Base-by-base conservation (phyloP, 371 early-diverging fungal genomes). In the Mortierella sp. region DNA sequence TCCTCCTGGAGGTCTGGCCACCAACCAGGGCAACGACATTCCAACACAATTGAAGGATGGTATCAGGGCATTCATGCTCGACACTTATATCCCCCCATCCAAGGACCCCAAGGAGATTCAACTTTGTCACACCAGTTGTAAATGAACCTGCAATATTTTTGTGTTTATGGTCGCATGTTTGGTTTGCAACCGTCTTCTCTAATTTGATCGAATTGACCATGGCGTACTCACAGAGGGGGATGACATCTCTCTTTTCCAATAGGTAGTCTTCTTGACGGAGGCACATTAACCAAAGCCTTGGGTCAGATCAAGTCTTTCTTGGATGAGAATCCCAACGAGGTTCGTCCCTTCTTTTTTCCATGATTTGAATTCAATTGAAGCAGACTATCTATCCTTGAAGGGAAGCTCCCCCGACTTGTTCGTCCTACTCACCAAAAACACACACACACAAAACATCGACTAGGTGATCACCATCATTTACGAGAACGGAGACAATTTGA, bases 21-120 rank as follows among this genome's bases (percentile, higher is more conserved):
- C 88, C 27, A 94, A 90, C 69, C 94, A 94, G 79, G 66, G 82
- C 59, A 83, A 84, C 60, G 66, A 83, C 41, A 84, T 93, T 31
- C 67, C 61, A 8, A 73, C 81, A 3, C 94, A 94, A 71, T 79
- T 94, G 10, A 79, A 82, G 42, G 91, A 90, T 51, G 94, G 94
- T 34, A 81, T 94, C n/a, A 81, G 93, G 27, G 93, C 84, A 0
- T 80, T 94, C 48, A 91, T 90, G 83, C 72, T 94, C 12, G 94
- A 92, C 45, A 87, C 84, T 38, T 80, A 87, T 23, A 54, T 79
- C 8, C 45, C 69, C 14, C 52, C 78, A 1, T 50, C 69, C 10
- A 34, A 10, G 0, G 66, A 67, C 14, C 2, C 64, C 12, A 68
- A 55, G 3, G 80, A 71, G 30, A 88, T 93, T 45, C 72, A 87